Base-by-base conservation (phyloP, 345 rosid species). In the Carallia pectinifolia region DNA sequence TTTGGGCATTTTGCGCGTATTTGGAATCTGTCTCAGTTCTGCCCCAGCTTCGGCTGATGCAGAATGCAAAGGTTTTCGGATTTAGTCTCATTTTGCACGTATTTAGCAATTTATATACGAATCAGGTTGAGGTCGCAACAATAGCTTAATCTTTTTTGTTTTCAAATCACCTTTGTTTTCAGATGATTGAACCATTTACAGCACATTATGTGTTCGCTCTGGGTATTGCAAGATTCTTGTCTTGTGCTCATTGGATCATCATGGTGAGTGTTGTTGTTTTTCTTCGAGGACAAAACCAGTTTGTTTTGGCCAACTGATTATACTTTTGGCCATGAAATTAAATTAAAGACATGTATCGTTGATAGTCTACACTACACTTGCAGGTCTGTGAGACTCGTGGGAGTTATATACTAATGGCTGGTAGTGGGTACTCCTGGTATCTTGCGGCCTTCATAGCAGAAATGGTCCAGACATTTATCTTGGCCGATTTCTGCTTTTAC, bases 31-130 rank as follows among this genome's bases (percentile, higher is more conserved):
- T 93, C 72, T 89, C 97, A 6, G 93, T 90, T 68, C 70, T 86
- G 72, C 98, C 98, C 68, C 98, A 93, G 75, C 91, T 93, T 73
- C 88, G 96, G 1, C 70, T 90, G 67, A 93, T 93, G 93, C 96
- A 89, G 58, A 93, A 89, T 53, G 92, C 90, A 10, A 89, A 88
- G 90, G 98, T 93, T 9, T 53, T 12, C 23, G 4, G 34, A 15
- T 27, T 48, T n/a, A 19, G 5, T 17, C 4, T 36, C 61, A 30
- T 2, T 74, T 54, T 34, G 38, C 38, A 1, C 47, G 27, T 27
- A 38, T 15, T 39, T 37, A 6, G 6, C 53, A 7, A 1, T 1
- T 44, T 44, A 44, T 12, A 17, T 53, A 8, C 13, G 23, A 23
- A 63, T 47, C 36, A 1, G 30, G n/a, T 2, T 59, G 4, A 33